Base-by-base conservation (phyloP, 495 filamentous ascomycete genomes). In the Talaromyces liani region DNA sequence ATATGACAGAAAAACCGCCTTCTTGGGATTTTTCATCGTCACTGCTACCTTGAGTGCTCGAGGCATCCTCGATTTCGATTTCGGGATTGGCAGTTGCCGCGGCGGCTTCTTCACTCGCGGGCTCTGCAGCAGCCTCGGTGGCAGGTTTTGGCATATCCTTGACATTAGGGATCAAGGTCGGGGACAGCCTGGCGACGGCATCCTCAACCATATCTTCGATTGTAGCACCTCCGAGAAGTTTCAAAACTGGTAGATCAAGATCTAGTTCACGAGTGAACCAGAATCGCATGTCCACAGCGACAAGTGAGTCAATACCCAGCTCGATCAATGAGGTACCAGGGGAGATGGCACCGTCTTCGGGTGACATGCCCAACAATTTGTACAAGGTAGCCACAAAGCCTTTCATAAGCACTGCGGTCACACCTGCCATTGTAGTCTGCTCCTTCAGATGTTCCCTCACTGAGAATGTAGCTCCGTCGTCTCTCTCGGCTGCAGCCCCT, bases 281-380 rank as follows among this genome's bases (percentile, higher is more conserved):
- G 1, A 70, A 66, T 0, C 80, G 72, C 3, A 80, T 68, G 34
- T 80, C 79, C 4, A 82, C 76, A 2, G 81, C 79, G 1, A 80
- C 73, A 20, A 83, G 71, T 6, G 77, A 80, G 64, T 83, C 81
- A 4, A 81, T 73, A 1, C 80, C 81, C 8, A 78, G 68, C 51
- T 36, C 70, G 65, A 60, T 71, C 68, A 49, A 49, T n/a, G 45
- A 49, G 45, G 45, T 20, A 9, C 45, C 45, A 49, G 45, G 45
- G 6, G 45, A 49, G 45, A 49, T 49, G 3, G 45, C 45, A 16
- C 45, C 45, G 14, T 49, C 45, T 6, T 49, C 45, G 14, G 45
- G 45, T 49, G 14, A 16, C 45, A 49, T 49, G 45, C 45, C 45
- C 45, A 49, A 9, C 45, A 49, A 49, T 49, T 49, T 49, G 18